Evolutionary conservation across 495 filamentous ascomycete species (phyloP).

Genomic region (Halenospora varia): DNA sequence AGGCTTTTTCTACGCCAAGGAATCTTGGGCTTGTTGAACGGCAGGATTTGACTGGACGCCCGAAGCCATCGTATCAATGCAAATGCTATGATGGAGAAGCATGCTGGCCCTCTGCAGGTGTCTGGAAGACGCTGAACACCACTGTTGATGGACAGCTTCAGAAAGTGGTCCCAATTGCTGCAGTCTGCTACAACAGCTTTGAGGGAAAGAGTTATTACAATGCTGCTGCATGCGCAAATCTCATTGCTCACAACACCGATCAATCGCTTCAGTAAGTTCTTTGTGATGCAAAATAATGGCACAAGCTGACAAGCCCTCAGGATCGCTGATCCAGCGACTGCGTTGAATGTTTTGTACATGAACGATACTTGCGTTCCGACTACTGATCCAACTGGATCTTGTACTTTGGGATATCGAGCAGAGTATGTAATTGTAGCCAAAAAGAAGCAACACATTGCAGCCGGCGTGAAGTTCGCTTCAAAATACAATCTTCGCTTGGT

Average conservation of each 20-base stretch:
- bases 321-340: neutral
- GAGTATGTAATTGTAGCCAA: neutral
- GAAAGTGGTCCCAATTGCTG: conserved; percentile 15
- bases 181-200: neutral
- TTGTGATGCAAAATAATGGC: neutral
- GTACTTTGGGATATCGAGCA: neutral
- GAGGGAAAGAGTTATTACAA: neutral
- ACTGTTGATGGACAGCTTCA: conserved; percentile 2
- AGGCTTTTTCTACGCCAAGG: no score
- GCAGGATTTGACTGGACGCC: no score
- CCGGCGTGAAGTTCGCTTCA: conserved; percentile 36
- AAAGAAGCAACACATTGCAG: neutral
- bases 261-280: neutral
- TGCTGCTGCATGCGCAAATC: neutral
- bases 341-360: neutral
- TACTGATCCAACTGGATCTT: neutral
- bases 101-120: neutral
- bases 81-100: conserved; percentile 1
- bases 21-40: no score
- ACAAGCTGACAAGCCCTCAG: no score
- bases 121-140: neutral
- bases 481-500: conserved; percentile 34
- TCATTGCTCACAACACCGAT: neutral
- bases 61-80: no score
- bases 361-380: neutral